phyloP scores from a whole-genome alignment of 257 asterid genomes.

The Solanum medicagineum region DNA sequence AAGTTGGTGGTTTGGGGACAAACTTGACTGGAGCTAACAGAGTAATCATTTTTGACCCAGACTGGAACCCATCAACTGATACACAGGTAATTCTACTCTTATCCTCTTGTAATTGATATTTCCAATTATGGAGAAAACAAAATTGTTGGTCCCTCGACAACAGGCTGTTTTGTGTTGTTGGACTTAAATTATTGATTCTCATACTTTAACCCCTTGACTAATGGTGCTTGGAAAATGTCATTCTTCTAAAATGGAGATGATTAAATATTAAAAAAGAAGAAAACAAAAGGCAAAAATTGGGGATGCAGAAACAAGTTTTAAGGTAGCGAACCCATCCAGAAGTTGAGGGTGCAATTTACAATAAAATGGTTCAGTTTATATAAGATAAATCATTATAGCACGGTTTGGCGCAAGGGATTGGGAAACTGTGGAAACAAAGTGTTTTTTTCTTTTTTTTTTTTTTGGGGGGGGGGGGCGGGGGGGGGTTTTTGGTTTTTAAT shows the following conservation, averaged over 20 bases:
- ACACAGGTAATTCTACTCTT: constrained; percentile 52
- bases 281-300: neutral
- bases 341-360: neutral
- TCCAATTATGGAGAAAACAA: neutral
- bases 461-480: no score
- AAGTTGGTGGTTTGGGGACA: constrained; percentile 97
- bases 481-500: no score
- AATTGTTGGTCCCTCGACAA: neutral
- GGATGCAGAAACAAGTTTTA: neutral
- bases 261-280: neutral
- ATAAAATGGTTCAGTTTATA: neutral
- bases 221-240: neutral
- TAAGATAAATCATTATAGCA: neutral
- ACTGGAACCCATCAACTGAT: constrained; percentile 99
- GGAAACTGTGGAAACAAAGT: neutral
- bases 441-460: neutral
- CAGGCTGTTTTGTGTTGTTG: neutral
- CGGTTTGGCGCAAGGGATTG: neutral
- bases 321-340: neutral
- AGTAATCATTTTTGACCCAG: constrained; percentile 95
- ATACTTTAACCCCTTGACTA: neutral
- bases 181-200: neutral
- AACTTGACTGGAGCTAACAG: constrained; percentile 95
- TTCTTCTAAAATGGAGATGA: neutral
- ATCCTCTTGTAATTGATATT: neutral